These are phyloP conservation scores for Musa itinerans DNA, from an alignment of 176 grass and related monocot species.

Conservation along the genomic window DNA sequence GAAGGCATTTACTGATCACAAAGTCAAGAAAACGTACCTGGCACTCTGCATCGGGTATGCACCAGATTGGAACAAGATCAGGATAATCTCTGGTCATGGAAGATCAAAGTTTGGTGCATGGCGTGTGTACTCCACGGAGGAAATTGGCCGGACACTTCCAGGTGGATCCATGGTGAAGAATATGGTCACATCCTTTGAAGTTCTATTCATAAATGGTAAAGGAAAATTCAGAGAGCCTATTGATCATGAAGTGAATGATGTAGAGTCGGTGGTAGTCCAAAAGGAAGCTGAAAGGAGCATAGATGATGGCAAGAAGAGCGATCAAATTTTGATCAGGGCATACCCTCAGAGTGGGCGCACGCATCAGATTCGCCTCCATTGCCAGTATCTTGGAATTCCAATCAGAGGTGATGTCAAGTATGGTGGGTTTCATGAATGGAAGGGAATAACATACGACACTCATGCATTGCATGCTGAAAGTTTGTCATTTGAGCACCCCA, in stretches of 20 bases:
- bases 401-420: conserved; percentile 94
- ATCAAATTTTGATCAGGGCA: conserved; percentile 59
- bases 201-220: conserved; percentile 42
- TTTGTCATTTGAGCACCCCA: conserved; percentile 62
- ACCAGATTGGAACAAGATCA: conserved; percentile 46
- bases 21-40: conserved; percentile 77
- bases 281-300: conserved; percentile 21
- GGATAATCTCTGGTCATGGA: conserved; percentile 70
- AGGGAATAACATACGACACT: conserved; percentile 42
- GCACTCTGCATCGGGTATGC: conserved; percentile 48
- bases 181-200: conserved; percentile 68
- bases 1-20: conserved; percentile 73
- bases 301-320: conserved; percentile 17
- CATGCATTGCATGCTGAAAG: conserved; percentile 74
- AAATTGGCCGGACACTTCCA: conserved; percentile 48
- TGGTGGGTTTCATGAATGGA: conserved; percentile 55
- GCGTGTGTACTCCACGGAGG: conserved; percentile 57
- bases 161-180: conserved; percentile 62
- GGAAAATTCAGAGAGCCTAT: conserved; percentile 39
- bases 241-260: conserved; percentile 22
- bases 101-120: conserved; percentile 78
- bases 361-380: conserved; percentile 87
- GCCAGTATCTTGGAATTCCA: conserved; percentile 69
- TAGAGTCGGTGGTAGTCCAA: conserved; percentile 37
- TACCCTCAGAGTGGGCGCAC: conserved; percentile 86